A percentile compares a stretch with the other conserved stretches of the same genome.
Conservation (phyloP, 192 early-diverging fungal species). For the Podila epigama region DNA sequence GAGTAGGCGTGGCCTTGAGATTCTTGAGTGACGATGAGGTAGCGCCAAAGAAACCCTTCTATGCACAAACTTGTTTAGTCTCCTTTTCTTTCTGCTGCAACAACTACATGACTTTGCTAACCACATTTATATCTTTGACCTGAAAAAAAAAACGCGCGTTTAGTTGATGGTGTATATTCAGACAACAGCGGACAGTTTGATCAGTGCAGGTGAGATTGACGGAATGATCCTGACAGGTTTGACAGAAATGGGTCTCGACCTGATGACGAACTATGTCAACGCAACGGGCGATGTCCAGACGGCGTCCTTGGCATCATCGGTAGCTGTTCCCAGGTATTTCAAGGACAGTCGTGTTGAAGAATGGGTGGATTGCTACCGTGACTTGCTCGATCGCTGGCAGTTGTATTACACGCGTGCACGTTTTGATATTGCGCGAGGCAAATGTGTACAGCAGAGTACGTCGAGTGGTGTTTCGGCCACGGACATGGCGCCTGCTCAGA, state of each 20-base stretch:
- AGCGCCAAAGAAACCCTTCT: too few species aligned
- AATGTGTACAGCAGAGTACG: slow-evolving; percentile 59
- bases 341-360: slow-evolving; percentile 65
- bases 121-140: neutral
- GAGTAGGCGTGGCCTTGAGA: slow-evolving; percentile 84
- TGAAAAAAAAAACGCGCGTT: too few species aligned
- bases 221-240: slow-evolving; percentile 89
- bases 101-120: neutral
- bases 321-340: slow-evolving; percentile 66
- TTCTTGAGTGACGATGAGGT: slow-evolving; percentile 85
- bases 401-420: slow-evolving; percentile 84
- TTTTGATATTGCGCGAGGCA: slow-evolving; percentile 91
- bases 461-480: slow-evolving; percentile 50
- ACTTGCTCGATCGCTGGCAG: slow-evolving; percentile 87
- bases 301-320: slow-evolving; percentile 72
- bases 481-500: slow-evolving; percentile 73
- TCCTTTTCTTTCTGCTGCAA: neutral
- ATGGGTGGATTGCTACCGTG: slow-evolving; percentile 88
- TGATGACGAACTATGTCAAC: slow-evolving; percentile 86
- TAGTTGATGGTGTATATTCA: slow-evolving; percentile 72
- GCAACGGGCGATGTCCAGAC: slow-evolving; percentile 92
- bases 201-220: slow-evolving; percentile 73
- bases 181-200: slow-evolving; percentile 59
- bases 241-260: slow-evolving; percentile 65
- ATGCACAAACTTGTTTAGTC: neutral